These are phyloP conservation scores for Lenwebbia sp. DNA, from an alignment of 345 rosid genomes.

Conservation along the genomic window DNA sequence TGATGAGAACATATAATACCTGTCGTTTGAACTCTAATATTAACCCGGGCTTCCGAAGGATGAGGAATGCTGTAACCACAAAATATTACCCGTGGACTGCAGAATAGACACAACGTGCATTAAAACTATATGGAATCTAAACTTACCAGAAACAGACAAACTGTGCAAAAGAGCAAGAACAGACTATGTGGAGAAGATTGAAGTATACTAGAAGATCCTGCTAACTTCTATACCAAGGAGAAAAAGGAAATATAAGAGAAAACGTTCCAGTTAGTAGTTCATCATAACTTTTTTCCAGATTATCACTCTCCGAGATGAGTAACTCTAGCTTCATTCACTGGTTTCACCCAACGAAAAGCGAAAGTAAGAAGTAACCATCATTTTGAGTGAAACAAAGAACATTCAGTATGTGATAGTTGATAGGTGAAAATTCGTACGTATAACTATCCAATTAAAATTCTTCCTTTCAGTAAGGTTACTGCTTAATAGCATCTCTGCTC, in stretches of 20 bases:
- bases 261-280: not conserved
- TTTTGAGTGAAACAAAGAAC: not conserved
- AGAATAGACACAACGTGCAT: slow-evolving; percentile 4
- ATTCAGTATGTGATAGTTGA: not conserved
- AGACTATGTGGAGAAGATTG: not conserved
- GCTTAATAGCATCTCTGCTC: not conserved
- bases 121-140: not conserved
- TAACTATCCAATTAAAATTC: not conserved
- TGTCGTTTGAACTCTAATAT: slow-evolving; percentile 80
- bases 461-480: not conserved
- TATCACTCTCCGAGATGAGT: not conserved
- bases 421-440: not conserved
- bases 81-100: slow-evolving; percentile 70
- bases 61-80: slow-evolving; percentile 86
- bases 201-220: not conserved
- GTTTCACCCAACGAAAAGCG: not conserved
- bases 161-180: not conserved
- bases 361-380: not conserved
- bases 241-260: not conserved
- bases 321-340: not conserved
- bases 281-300: not conserved
- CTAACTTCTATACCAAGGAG: not conserved
- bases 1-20: slow-evolving; percentile 24
- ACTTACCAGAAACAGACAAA: not conserved
- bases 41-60: slow-evolving; percentile 79